Evolutionary conservation across 345 rosid species (phyloP).

Genomic region (Brassica juncea): DNA sequence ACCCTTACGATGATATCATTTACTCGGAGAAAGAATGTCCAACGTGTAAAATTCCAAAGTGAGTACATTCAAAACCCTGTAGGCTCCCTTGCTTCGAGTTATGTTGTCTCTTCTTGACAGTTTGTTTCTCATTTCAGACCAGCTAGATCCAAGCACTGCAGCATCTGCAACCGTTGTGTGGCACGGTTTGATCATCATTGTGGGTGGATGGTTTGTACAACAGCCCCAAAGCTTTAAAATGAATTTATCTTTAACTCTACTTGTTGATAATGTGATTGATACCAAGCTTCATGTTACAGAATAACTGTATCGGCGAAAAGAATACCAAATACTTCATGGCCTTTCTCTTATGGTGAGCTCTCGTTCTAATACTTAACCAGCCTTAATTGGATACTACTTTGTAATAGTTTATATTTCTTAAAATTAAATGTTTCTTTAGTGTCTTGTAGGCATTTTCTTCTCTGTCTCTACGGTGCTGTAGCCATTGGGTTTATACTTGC

Average conservation of each 20-base stretch:
- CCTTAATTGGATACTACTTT: conserved; percentile 2
- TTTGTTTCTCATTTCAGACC: conserved; percentile 56
- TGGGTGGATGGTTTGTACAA: conserved; percentile 86
- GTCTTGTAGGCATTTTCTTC: conserved; percentile 74
- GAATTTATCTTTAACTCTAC: neutral
- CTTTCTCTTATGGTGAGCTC: conserved; percentile 89
- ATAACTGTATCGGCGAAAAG: conserved; percentile 91
- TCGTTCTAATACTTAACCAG: conserved; percentile 25
- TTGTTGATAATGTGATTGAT: conserved; percentile 22
- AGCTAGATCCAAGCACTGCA: conserved; percentile 96
- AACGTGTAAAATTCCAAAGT: conserved; percentile 86
- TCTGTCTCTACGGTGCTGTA: conserved; percentile 70
- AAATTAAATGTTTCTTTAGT: conserved; percentile 29
- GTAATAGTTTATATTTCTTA: neutral
- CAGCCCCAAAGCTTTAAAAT: neutral
- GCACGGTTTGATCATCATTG: conserved; percentile 99
- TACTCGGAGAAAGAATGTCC: conserved; percentile 75
- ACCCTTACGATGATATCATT: conserved; percentile 80
- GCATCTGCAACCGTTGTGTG: conserved; percentile 89
- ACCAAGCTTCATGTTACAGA: conserved; percentile 53
- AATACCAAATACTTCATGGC: conserved; percentile 88
- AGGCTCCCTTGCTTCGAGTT: neutral
- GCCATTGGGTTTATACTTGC: conserved; percentile 75
- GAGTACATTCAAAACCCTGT: conserved; percentile 32
- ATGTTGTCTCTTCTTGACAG: conserved; percentile 6